Percentiles rank a stretch among this genome's conserved stretches.
Conservation (phyloP, 108 stramenopile genomes). For the Pseudonitzschia delicatissima region DNA sequence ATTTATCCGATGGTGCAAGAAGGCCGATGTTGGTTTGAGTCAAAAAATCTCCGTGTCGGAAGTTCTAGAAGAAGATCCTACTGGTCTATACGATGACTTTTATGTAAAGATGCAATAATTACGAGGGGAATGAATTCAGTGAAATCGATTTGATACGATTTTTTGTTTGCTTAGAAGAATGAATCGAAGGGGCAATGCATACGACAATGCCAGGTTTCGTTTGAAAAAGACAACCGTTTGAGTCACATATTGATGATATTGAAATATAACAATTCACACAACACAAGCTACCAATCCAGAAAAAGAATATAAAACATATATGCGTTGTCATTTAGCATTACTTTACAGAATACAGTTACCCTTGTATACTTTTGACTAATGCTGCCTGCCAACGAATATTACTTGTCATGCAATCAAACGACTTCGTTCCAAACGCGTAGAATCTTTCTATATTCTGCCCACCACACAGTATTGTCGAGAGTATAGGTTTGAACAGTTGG, state of each 20-base stretch:
- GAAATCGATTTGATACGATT: neutral
- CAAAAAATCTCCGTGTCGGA: conserved; percentile 53
- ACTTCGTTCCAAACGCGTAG: no score
- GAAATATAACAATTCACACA: neutral
- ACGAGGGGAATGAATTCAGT: conserved; percentile 1
- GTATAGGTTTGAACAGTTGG: no score
- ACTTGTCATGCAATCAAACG: no score
- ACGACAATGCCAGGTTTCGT: no score
- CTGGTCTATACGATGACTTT: conserved; percentile 81
- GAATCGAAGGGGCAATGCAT: neutral
- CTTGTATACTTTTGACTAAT: no score
- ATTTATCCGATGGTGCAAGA: conserved; percentile 81
- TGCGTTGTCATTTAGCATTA: no score
- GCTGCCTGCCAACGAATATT: no score
- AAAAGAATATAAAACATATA: no score
- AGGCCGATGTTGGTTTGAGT: conserved; percentile 65
- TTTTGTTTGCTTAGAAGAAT: neutral
- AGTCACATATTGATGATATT: neutral
- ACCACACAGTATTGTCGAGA: no score
- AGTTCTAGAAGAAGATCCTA: conserved; percentile 69
- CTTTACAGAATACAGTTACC: no score
- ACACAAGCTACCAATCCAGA: neutral
- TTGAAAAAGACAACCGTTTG: neutral
- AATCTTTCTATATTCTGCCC: no score
- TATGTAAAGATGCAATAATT: conserved; percentile 53